A percentile compares a stretch with the other conserved stretches of the same genome.
Evolutionary conservation across 2,329 filamentous ascomycete genomes (phyloP).

Genomic region (Venturia carpophila): DNA sequence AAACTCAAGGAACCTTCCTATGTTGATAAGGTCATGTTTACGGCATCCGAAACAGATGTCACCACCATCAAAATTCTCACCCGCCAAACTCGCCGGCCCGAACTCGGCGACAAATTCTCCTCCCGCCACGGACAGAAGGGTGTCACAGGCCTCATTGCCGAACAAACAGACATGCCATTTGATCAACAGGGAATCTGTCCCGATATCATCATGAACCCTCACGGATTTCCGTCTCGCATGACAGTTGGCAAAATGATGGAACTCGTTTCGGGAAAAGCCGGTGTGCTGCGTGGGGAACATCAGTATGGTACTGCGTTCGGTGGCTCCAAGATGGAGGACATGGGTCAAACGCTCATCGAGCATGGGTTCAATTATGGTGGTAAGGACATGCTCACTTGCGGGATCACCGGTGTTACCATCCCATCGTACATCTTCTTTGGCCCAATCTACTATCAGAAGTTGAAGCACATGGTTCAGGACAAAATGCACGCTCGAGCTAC

Average conservation of each 20-base stretch:
- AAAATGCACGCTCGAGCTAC: slow-evolving; percentile 97
- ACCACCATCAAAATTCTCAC: slow-evolving; percentile 90
- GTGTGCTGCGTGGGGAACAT: slow-evolving; percentile 73
- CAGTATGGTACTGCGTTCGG: slow-evolving; percentile 88
- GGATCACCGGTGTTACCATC: slow-evolving; percentile 87
- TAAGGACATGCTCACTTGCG: slow-evolving; percentile 92
- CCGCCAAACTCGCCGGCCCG: slow-evolving; percentile 87
- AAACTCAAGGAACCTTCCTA: slow-evolving; percentile 77
- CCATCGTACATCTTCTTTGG: slow-evolving; percentile 98
- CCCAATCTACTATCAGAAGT: slow-evolving; percentile 97
- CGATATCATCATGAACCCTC: slow-evolving; percentile 99
- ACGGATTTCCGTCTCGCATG: slow-evolving; percentile 99
- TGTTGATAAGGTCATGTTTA: slow-evolving; percentile 94
- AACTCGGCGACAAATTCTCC: slow-evolving; percentile 97
- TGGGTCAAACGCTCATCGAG: slow-evolving; percentile 75
- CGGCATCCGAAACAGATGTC: slow-evolving; percentile 77
- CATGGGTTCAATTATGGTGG: slow-evolving; percentile 94
- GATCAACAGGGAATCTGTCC: slow-evolving; percentile 84
- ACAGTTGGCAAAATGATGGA: slow-evolving; percentile 97
- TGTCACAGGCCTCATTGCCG: slow-evolving; percentile 91
- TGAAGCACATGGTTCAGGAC: slow-evolving; percentile 99
- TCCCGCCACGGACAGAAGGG: slow-evolving; percentile 98
- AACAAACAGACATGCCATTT: slow-evolving; percentile 96
- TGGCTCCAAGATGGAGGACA: slow-evolving; percentile 77
- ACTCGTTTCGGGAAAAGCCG: slow-evolving; percentile 87